Conservation (phyloP, 352 stramenopile species). For the Globisporangium lucens region DNA sequence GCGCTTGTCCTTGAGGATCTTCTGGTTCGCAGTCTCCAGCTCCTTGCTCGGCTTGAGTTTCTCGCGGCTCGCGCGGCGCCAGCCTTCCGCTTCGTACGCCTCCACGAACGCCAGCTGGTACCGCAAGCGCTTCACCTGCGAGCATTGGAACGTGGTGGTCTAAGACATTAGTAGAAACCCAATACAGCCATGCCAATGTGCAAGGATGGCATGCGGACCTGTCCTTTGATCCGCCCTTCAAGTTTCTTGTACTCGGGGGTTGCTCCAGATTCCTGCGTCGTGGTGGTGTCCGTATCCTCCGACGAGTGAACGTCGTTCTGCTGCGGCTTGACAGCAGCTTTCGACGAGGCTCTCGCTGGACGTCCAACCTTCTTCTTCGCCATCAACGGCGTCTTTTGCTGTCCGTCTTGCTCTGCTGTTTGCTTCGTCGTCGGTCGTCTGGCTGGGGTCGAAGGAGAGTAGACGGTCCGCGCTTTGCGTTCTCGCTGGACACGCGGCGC, state of each 20-base stretch:
- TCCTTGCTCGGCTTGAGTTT: slow-evolving; percentile 83
- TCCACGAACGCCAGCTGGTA: slow-evolving; percentile 81
- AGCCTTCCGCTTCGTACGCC: slow-evolving; percentile 81
- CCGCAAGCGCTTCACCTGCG: slow-evolving; percentile 46
- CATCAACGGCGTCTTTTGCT: background rate
- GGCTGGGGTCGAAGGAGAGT: slow-evolving; percentile 18
- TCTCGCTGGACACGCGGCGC: slow-evolving; percentile 4
- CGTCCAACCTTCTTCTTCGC: background rate
- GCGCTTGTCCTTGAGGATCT: slow-evolving; percentile 56
- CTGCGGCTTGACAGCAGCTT: background rate
- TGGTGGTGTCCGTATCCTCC: background rate
- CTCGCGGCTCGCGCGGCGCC: slow-evolving; percentile 66
- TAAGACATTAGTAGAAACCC: background rate
- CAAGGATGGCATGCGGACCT: background rate
- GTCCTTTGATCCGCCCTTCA: slow-evolving; percentile 9
- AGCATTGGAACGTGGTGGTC: background rate
- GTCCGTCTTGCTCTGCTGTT: background rate
- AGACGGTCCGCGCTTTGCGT: slow-evolving; percentile 20
- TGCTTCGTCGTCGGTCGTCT: background rate
- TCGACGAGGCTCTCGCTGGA: background rate
- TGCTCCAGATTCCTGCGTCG: background rate
- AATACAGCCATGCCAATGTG: background rate
- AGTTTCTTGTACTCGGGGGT: slow-evolving; percentile 17
- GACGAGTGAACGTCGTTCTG: background rate
- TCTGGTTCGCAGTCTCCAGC: slow-evolving; percentile 42